phyloP scores from a whole-genome alignment of 2,329 filamentous ascomycete species.

The Boeremia exigua region DNA sequence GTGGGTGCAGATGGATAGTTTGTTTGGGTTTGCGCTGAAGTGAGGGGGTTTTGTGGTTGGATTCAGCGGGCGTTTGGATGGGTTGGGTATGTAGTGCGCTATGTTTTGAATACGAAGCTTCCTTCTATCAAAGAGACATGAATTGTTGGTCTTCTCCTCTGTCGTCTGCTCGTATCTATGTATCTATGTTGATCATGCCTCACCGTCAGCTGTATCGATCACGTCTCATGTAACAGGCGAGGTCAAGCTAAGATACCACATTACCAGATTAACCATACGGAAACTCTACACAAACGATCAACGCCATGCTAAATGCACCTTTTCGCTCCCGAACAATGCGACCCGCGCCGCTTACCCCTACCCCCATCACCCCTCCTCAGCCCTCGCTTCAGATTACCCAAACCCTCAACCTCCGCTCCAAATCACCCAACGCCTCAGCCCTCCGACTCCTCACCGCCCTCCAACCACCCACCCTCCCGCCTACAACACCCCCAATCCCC shows the following conservation, averaged over 20 bases:
- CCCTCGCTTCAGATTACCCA: background rate
- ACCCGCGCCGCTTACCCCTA: background rate
- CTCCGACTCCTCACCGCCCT: background rate
- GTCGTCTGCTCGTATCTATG: background rate
- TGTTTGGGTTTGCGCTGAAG: conserved; percentile 70
- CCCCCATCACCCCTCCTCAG: background rate
- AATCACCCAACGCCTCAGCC: background rate
- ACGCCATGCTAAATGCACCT: background rate
- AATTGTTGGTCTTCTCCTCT: too few species aligned
- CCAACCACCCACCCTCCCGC: background rate
- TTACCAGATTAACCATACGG: background rate
- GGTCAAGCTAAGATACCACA: background rate
- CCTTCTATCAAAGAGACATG: background rate
- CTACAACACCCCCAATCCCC: conserved; percentile 39
- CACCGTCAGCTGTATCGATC: background rate
- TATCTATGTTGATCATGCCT: too few species aligned
- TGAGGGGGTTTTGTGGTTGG: background rate
- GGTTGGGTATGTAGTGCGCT: background rate
- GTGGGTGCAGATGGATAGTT: conserved; percentile 91
- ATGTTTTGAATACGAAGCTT: background rate
- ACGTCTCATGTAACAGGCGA: background rate
- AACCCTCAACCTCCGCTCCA: background rate
- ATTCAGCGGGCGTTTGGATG: conserved; percentile 2
- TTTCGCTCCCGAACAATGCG: background rate
- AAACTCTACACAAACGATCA: background rate